Conservation (phyloP, 257 asterid species). For the Solanum piurae region DNA sequence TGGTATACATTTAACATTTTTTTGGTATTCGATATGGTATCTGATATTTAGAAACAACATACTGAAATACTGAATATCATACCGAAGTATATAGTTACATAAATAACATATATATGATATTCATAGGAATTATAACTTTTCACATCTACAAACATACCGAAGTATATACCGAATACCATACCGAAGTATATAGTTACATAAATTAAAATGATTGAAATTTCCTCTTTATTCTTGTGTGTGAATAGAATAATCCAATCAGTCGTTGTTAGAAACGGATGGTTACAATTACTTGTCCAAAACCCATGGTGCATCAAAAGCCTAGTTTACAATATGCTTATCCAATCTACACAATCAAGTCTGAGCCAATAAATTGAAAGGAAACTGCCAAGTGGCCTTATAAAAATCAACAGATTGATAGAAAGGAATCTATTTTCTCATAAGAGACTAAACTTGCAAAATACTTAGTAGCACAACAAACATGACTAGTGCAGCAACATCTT, state of each 20-base stretch:
- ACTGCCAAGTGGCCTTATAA: constrained; percentile 31
- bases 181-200: no score
- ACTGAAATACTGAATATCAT: no score
- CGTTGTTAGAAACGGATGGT: not conserved
- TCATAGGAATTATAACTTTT: not conserved
- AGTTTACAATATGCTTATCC: constrained; percentile 10
- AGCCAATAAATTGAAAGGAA: constrained; percentile 31
- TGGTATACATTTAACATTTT: no score
- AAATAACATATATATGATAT: not conserved
- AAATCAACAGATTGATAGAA: constrained; percentile 5
- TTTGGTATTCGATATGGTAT: not conserved
- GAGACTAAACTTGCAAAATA: not conserved
- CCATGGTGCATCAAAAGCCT: not conserved
- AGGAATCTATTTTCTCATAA: not conserved
- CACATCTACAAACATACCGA: not conserved
- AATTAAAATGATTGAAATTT: no score
- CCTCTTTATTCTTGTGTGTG: not conserved
- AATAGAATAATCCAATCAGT: not conserved
- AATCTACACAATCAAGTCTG: constrained; percentile 37
- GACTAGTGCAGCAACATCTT: constrained; percentile 31
- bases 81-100: not conserved
- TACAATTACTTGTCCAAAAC: not conserved
- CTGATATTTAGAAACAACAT: not conserved
- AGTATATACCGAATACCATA: not conserved
- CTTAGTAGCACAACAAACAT: not conserved